Conservation (phyloP, 768 basidiomycete species). For the Phanerochaete carnosa region DNA sequence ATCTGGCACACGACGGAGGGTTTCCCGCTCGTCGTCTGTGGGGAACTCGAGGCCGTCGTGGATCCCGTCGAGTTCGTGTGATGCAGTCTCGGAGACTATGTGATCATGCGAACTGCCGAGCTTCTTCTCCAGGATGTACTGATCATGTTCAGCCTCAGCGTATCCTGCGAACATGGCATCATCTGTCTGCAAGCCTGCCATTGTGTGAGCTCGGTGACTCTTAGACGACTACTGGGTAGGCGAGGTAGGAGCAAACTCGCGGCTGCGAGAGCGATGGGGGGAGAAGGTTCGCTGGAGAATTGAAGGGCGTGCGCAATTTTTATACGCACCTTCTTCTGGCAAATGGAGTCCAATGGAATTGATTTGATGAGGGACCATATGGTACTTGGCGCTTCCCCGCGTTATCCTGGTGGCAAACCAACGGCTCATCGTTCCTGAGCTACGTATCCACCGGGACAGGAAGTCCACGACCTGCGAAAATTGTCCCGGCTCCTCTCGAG, state of each 20-base stretch:
- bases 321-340: slow-evolving; percentile 1
- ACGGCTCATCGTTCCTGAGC: slow-evolving; percentile 7
- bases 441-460: background rate
- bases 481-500: background rate
- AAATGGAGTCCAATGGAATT: slow-evolving; percentile 3
- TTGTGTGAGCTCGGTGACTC: slow-evolving; percentile 3
- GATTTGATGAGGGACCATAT: slow-evolving; percentile 4
- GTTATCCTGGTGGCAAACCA: slow-evolving; percentile 1
- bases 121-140: slow-evolving; percentile 25
- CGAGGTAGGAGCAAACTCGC: background rate
- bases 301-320: background rate
- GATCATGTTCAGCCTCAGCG: slow-evolving; percentile 13
- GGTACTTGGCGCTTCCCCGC: slow-evolving; percentile 1
- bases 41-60: slow-evolving; percentile 61
- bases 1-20: slow-evolving; percentile 61
- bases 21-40: slow-evolving; percentile 54
- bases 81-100: slow-evolving; percentile 11
- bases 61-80: slow-evolving; percentile 32
- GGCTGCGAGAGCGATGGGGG: background rate
- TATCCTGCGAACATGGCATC: slow-evolving; percentile 14
- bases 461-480: background rate
- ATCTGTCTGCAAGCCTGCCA: slow-evolving; percentile 17
- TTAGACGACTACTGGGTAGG: background rate
- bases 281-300: slow-evolving; percentile 3
- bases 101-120: slow-evolving; percentile 10